Percentiles rank a stretch among this genome's conserved stretches.
Conservation (phyloP, 352 stramenopile genomes). For the Phytophthora syringae region DNA sequence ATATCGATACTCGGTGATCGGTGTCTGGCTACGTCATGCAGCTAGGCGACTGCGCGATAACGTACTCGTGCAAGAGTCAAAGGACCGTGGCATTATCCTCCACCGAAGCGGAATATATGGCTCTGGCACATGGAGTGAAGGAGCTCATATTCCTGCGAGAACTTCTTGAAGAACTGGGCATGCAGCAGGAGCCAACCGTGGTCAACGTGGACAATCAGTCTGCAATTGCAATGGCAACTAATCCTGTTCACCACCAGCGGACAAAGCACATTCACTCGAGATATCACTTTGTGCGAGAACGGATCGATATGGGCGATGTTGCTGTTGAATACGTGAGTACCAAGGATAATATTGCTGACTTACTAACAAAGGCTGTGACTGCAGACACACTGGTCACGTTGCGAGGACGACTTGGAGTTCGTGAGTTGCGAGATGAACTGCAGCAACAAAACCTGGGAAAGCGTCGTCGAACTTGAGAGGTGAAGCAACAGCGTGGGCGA, state of each 20-base stretch:
- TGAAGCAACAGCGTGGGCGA: no score
- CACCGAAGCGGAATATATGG: constrained; percentile 19
- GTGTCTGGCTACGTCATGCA: constrained; percentile 14
- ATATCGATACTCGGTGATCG: constrained; percentile 10
- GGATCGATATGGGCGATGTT: not conserved
- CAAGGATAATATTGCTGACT: constrained; percentile 20
- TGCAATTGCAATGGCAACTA: constrained; percentile 15
- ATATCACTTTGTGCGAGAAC: constrained; percentile 26
- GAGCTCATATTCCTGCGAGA: constrained; percentile 17
- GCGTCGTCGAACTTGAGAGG: not conserved
- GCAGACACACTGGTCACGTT: constrained; percentile 1
- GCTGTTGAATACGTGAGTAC: constrained; percentile 21
- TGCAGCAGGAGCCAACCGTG: not conserved
- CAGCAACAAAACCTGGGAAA: not conserved
- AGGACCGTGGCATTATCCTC: not conserved
- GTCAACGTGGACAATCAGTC: constrained; percentile 20
- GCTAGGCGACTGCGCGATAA: constrained; percentile 11
- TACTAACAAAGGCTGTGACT: constrained; percentile 23
- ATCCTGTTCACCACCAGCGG: constrained; percentile 18
- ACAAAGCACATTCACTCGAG: constrained; percentile 23
- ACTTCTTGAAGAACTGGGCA: not conserved
- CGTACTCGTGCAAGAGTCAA: constrained; percentile 9
- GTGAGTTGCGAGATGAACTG: not conserved
- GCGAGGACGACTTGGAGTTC: constrained; percentile 8
- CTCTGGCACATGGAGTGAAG: constrained; percentile 14